phyloP scores from a whole-genome alignment of 208 protist species.

The Phytomonas francai region DNA sequence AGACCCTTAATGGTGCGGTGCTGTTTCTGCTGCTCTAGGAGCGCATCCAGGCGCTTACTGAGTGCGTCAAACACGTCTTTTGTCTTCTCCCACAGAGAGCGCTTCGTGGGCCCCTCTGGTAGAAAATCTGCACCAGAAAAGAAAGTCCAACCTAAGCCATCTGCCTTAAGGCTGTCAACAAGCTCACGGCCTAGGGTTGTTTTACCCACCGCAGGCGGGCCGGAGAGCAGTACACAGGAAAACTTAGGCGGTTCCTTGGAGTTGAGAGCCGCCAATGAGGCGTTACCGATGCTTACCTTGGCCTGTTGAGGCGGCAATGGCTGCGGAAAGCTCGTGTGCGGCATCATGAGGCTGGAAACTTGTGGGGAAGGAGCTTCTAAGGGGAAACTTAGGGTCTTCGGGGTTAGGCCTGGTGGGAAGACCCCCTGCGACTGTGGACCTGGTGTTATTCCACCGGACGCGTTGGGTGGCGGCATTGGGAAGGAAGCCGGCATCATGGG shows the following conservation, averaged over 20 bases:
- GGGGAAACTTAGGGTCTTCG: neutral
- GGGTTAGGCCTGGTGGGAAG: neutral
- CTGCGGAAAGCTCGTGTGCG: conserved; percentile 8
- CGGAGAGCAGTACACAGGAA: conserved; percentile 74
- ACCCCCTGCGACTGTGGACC: no score
- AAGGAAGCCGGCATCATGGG: conserved; percentile 30
- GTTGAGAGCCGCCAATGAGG: conserved; percentile 47
- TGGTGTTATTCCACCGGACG: conserved; percentile 6
- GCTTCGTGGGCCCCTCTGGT: conserved; percentile 30
- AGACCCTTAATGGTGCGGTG: conserved; percentile 68
- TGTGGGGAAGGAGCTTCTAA: neutral
- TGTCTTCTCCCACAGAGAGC: conserved; percentile 64
- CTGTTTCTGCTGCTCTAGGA: conserved; percentile 51
- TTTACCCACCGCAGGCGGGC: conserved; percentile 70
- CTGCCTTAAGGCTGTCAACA: conserved; percentile 57
- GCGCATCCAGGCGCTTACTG: conserved; percentile 63
- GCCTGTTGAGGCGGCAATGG: conserved; percentile 10
- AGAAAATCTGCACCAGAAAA: conserved; percentile 82
- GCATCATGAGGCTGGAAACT: neutral
- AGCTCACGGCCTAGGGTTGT: conserved; percentile 68
- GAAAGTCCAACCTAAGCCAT: conserved; percentile 76
- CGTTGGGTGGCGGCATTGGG: conserved; percentile 12
- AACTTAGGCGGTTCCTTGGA: conserved; percentile 85
- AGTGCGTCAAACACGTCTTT: conserved; percentile 76
- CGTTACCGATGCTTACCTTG: conserved; percentile 68